Percentiles rank a stretch among this genome's conserved stretches.
phyloP scores from a whole-genome alignment of 2,329 filamentous ascomycete species.

The Aotearoamyces nothofagi region DNA sequence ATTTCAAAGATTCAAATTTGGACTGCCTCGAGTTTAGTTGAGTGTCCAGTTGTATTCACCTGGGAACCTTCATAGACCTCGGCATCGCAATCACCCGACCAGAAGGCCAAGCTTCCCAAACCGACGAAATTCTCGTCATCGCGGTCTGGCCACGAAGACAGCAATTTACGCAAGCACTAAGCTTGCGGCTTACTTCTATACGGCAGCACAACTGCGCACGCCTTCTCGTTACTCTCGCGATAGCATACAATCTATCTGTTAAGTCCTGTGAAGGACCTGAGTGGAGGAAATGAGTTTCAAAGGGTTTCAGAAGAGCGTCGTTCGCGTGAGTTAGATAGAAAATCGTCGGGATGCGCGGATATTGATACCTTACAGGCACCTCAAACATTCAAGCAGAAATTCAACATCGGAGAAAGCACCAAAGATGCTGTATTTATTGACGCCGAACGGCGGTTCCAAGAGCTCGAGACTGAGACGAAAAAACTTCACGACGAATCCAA shows the following conservation, averaged over 20 bases:
- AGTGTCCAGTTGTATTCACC: no score
- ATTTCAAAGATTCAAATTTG: no score
- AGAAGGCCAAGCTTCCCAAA: no score
- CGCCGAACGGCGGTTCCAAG: constrained; percentile 82
- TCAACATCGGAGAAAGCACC: constrained; percentile 91
- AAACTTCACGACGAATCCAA: constrained; percentile 92
- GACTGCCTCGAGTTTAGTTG: no score
- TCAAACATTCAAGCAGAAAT: constrained; percentile 78
- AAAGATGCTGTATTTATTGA: constrained; percentile 93
- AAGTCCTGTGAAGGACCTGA: constrained; percentile 4
- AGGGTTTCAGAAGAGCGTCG: constrained; percentile 82
- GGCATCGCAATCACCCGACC: no score
- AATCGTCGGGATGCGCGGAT: constrained; percentile 2
- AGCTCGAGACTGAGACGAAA: constrained; percentile 92
- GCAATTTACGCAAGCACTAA: no score
- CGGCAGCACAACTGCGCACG: neutral
- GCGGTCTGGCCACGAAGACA: no score
- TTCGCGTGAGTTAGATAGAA: constrained; percentile 46
- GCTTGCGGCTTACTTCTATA: no score
- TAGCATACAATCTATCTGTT: neutral
- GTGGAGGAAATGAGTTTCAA: constrained; percentile 73
- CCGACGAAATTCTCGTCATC: no score
- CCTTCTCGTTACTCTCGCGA: neutral
- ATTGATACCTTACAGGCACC: constrained; percentile 42
- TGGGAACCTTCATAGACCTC: no score